These are phyloP conservation scores for Marasmius sp. DNA, from an alignment of 1,284 basidiomycete genomes.

Conservation along the genomic window DNA sequence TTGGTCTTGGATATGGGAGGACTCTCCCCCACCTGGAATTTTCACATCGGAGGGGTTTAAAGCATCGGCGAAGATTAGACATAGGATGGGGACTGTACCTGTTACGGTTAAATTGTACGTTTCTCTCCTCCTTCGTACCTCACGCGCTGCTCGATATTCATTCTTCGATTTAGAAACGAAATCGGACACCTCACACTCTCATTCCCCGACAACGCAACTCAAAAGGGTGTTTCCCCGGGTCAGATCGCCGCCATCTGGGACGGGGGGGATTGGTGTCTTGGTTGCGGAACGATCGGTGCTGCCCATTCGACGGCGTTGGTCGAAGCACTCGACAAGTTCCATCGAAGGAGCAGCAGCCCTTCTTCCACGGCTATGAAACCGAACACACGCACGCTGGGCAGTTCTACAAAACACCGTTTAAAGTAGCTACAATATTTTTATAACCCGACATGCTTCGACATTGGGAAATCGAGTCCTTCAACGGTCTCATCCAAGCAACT, in stretches of 20 bases:
- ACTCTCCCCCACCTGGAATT: constrained; percentile 50
- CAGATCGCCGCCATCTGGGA: constrained; percentile 80
- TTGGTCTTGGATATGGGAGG: constrained; percentile 79
- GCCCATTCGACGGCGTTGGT: background rate
- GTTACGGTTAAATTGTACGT: constrained; percentile 46
- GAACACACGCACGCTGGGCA: background rate
- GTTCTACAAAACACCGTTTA: no score
- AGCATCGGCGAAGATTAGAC: constrained; percentile 67
- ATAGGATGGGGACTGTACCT: constrained; percentile 61
- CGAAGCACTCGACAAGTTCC: background rate
- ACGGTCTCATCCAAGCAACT: no score
- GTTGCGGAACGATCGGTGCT: constrained; percentile 68
- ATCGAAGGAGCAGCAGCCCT: background rate
- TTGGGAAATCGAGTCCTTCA: no score
- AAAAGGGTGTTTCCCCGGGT: constrained; percentile 76
- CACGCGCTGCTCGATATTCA: background rate
- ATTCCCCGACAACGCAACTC: constrained; percentile 56
- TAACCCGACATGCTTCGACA: no score
- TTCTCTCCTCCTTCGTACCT: background rate
- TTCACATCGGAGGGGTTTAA: constrained; percentile 43
- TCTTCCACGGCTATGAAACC: background rate
- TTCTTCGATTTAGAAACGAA: background rate
- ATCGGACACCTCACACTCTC: background rate
- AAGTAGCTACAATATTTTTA: no score
- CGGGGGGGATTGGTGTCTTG: constrained; percentile 68